Evolutionary conservation across 257 asterid genomes (phyloP).

Genomic region (Primulina tabacum): DNA sequence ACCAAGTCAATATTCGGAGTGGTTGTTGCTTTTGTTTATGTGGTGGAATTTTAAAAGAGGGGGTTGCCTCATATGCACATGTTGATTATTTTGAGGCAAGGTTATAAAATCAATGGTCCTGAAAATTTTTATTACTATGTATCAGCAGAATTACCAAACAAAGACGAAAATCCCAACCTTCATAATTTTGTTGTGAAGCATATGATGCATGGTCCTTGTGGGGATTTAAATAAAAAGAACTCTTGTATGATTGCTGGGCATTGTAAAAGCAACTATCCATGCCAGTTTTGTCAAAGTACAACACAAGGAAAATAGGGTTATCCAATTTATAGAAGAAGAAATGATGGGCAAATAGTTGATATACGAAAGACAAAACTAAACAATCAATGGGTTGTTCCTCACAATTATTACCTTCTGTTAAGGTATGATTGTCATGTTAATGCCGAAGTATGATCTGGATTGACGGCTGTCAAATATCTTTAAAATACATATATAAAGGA

Average conservation of each 20-base stretch:
- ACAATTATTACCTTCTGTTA: conserved; percentile 1
- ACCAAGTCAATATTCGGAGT: too few species aligned
- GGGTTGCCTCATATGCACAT: too few species aligned
- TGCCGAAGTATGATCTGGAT: not conserved
- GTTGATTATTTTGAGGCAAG: too few species aligned
- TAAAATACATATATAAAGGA: conserved; percentile 15
- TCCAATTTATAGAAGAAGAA: not conserved
- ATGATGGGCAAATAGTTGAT: not conserved
- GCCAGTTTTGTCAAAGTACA: not conserved
- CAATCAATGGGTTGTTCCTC: conserved; percentile 24
- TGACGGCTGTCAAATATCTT: not conserved
- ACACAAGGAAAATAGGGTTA: not conserved
- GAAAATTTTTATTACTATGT: too few species aligned
- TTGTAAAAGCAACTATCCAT: conserved; percentile 16
- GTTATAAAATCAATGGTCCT: too few species aligned
- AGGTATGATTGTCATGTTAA: conserved; percentile 10
- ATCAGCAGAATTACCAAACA: too few species aligned
- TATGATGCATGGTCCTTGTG: too few species aligned
- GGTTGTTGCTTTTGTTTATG: too few species aligned
- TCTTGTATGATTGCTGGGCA: not conserved
- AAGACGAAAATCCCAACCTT: too few species aligned
- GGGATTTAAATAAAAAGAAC: too few species aligned
- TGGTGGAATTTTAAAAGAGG: too few species aligned
- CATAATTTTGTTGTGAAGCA: too few species aligned
- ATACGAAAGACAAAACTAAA: not conserved